Percentiles rank a stretch among this genome's conserved stretches.
Evolutionary conservation across 2,329 filamentous ascomycete genomes (phyloP).

Genomic region (Phoma sp.): DNA sequence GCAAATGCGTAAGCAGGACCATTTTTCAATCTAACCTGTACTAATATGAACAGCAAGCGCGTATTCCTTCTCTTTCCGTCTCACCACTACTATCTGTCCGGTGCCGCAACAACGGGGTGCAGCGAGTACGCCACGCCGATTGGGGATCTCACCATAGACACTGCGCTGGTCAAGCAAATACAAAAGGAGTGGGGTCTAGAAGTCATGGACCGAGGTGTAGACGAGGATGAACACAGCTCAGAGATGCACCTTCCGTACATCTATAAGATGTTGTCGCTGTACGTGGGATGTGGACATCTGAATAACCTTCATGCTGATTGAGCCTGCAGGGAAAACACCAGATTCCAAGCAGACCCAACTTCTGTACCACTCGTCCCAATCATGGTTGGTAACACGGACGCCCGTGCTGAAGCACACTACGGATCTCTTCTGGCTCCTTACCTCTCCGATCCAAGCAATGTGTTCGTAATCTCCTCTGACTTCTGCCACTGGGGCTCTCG

Average conservation of each 20-base stretch:
- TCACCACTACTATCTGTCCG: constrained; percentile 81
- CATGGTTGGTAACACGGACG: constrained; percentile 77
- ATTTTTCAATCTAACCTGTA: not conserved
- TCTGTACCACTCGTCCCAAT: constrained; percentile 84
- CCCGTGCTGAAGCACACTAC: constrained; percentile 68
- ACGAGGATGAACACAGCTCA: constrained; percentile 87
- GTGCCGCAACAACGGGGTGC: constrained; percentile 77
- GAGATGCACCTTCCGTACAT: constrained; percentile 98
- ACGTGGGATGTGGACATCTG: constrained; percentile 3
- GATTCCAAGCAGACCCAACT: constrained; percentile 49
- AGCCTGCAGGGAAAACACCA: constrained; percentile 37
- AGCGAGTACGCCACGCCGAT: constrained; percentile 75
- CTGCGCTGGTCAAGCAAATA: constrained; percentile 57
- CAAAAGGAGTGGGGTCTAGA: constrained; percentile 36
- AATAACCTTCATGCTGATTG: not conserved
- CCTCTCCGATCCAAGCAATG: constrained; percentile 73
- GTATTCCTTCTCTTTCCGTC: constrained; percentile 93
- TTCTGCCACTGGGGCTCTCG: constrained; percentile 94
- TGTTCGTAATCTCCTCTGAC: constrained; percentile 90
- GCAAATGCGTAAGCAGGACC: constrained; percentile 65
- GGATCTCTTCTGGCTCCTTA: constrained; percentile 79
- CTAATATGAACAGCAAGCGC: constrained; percentile 65
- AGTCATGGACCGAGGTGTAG: constrained; percentile 67
- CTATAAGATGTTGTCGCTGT: constrained; percentile 73
- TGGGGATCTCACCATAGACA: constrained; percentile 72